Conservation (phyloP, 495 filamentous ascomycete species). For the Margaritispora aquatica region DNA sequence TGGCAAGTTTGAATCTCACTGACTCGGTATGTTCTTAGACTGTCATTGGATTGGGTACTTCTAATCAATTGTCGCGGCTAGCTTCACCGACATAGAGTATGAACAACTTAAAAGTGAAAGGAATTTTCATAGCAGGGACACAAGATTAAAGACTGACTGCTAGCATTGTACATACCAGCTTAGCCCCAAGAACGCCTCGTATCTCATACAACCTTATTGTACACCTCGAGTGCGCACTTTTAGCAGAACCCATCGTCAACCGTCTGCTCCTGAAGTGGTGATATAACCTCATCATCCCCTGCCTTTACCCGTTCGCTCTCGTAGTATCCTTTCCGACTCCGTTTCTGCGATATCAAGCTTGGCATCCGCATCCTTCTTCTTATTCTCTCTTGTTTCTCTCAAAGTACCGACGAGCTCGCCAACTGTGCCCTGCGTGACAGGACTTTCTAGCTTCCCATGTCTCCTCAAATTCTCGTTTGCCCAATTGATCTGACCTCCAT, state of each 20-base stretch:
- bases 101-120: not conserved
- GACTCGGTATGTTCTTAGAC: too few species aligned
- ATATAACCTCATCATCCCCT: not conserved
- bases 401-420: slow-evolving; percentile 13
- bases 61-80: too few species aligned
- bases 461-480: slow-evolving; percentile 36
- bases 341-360: slow-evolving; percentile 4
- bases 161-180: not conserved
- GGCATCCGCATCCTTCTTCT: not conserved
- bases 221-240: not conserved
- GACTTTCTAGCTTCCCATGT: slow-evolving; percentile 34
- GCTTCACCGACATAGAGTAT: too few species aligned
- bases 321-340: slow-evolving; percentile 14
- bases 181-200: too few species aligned
- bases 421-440: slow-evolving; percentile 21
- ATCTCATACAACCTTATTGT: not conserved
- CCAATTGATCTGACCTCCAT: slow-evolving; percentile 42
- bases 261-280: not conserved
- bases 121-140: too few species aligned
- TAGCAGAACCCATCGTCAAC: not conserved
- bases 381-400: slow-evolving; percentile 8
- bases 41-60: too few species aligned
- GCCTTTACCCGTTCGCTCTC: slow-evolving; percentile 8
- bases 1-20: too few species aligned
- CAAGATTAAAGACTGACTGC: too few species aligned